Evolutionary conservation across 306 rosid species (phyloP), one percentile per base, ranked within the genome.

Genomic region (Inga leiocalycina): DNA sequence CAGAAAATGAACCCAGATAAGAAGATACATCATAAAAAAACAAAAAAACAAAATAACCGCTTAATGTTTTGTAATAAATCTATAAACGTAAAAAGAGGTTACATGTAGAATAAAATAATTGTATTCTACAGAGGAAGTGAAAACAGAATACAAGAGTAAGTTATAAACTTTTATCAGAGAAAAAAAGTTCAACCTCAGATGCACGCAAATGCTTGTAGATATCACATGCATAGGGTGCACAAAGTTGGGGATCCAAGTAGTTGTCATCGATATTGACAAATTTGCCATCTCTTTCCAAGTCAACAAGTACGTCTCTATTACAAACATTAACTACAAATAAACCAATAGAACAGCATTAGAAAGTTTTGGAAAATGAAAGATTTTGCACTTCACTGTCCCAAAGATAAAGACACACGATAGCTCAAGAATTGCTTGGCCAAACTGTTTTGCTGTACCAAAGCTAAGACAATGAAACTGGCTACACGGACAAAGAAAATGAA

Each of bases 151-250:
- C 32, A 74, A 17, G 79, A 9, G 71, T 52, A 17, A 32, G 57
- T 69, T 37, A 3, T 17, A 39, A 69, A 43, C 17, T 62, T 62
- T 62, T 30, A 39, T 39, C 52, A 20, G 27, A 10, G 8, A 4
- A 30, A 30, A 64, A 32, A 71, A 54, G 30, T 3, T 80, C 56
- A 48, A 94, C 98, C 99, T 96, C 98, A 59, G 99, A 90, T 37
- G 94, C 93, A 39, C 98, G 97, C 65, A 96, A 87, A 79, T 96
- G 97, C 89, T 91, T 89, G 93, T 96, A 96, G 77, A 96, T 94
- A 79, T 96, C 99, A 89, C 99, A 94, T 79, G 99, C 97, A 85
- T 85, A 87, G 56, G 97, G 76, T 45, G 97, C 94, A 89, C 98
- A 96, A 11, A 91, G 89, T 85, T 96, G 99, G 0, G 99, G 98